These are phyloP conservation scores for Choanephora cucurbitarum DNA, from an alignment of 371 early-diverging fungal species.

Conservation along the genomic window DNA sequence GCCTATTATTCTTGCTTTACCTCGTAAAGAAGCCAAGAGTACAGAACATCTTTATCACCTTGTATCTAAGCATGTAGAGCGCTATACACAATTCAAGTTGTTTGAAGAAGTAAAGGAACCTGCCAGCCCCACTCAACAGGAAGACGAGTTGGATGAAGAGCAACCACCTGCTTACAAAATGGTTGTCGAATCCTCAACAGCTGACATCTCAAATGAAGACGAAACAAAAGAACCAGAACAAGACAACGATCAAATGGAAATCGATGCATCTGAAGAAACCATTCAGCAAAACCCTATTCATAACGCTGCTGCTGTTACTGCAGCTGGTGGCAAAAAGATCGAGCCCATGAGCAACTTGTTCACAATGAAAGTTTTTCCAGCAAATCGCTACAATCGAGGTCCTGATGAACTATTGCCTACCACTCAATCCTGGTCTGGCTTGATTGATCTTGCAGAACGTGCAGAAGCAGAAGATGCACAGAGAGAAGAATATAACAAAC, in stretches of 20 bases:
- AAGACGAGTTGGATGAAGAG: conserved; percentile 1
- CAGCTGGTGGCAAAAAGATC: conserved; percentile 39
- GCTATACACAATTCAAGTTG: conserved; percentile 39
- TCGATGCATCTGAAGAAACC: conserved; percentile 10
- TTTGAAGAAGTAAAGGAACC: conserved; percentile 41
- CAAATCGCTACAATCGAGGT: conserved; percentile 9
- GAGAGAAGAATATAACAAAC: conserved; percentile 18
- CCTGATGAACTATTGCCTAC: conserved; percentile 20
- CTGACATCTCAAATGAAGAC: background rate
- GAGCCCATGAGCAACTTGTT: conserved; percentile 46
- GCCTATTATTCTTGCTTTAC: conserved; percentile 40
- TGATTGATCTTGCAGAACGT: conserved; percentile 23
- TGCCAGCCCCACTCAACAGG: background rate
- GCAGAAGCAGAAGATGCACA: conserved; percentile 17
- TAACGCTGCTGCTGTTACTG: conserved; percentile 49
- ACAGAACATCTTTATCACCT: conserved; percentile 32
- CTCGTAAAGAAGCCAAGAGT: conserved; percentile 28
- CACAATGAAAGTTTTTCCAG: conserved; percentile 41
- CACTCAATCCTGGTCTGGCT: conserved; percentile 5
- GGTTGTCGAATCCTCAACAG: background rate
- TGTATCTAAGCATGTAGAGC: conserved; percentile 38
- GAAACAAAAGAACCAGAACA: conserved; percentile 4
- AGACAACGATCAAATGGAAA: conserved; percentile 7
- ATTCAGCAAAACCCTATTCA: conserved; percentile 35
- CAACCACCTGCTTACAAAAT: conserved; percentile 8